Conservation (phyloP, 768 basidiomycete species). For the Candolleomyces efflorescens region DNA sequence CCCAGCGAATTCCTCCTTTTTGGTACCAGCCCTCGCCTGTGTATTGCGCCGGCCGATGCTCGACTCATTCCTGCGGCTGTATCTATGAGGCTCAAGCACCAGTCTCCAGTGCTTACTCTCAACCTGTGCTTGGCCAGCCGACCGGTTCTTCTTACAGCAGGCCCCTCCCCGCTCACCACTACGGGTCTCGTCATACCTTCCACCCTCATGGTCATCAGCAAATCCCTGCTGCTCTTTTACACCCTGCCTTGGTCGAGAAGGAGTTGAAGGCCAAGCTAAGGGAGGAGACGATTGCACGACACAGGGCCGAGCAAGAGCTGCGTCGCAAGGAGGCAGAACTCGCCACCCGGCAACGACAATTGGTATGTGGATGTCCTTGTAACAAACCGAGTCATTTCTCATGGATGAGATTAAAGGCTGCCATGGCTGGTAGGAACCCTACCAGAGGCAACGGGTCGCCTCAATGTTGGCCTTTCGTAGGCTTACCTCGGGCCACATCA, state of each 20-base stretch:
- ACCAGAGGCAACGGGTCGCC: too few relatives aligned
- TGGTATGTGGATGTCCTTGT: background rate
- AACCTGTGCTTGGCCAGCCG: too few relatives aligned
- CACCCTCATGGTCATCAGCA: background rate
- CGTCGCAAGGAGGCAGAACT: constrained; percentile 4
- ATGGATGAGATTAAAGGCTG: background rate
- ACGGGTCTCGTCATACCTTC: too few relatives aligned
- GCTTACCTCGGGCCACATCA: too few relatives aligned
- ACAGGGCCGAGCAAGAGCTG: constrained; percentile 4
- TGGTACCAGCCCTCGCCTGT: background rate
- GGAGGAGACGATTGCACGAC: background rate
- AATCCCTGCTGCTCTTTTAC: background rate
- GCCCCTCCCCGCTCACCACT: too few relatives aligned
- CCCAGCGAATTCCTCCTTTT: background rate
- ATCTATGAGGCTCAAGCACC: too few relatives aligned
- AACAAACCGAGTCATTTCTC: background rate
- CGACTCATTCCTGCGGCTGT: background rate
- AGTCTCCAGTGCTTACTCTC: too few relatives aligned
- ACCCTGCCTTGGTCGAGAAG: background rate
- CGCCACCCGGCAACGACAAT: background rate
- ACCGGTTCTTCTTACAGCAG: too few relatives aligned
- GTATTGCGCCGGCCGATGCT: background rate
- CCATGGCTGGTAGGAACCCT: too few relatives aligned
- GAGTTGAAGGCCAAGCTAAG: constrained; percentile 5
- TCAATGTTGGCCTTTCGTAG: too few relatives aligned